Evolutionary conservation across 2,329 filamentous ascomycete species (phyloP).

Genomic region (Epichloe typhina): DNA sequence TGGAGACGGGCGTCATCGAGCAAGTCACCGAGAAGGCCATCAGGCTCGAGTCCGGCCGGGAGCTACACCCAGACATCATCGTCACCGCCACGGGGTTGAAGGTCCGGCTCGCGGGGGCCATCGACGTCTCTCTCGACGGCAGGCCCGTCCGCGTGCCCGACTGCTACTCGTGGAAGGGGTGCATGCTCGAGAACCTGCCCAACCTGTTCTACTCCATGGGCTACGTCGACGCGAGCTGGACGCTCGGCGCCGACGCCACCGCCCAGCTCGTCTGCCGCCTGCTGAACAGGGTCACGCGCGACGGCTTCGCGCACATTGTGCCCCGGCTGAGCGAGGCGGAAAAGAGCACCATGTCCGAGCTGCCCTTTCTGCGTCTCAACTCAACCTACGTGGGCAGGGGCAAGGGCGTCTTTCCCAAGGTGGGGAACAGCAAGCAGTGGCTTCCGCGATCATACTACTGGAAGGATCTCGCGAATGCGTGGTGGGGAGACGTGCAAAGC

Average conservation of each 20-base stretch:
- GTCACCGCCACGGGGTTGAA: conserved; percentile 53
- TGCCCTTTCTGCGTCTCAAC: conserved; percentile 5
- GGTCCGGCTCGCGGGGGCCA: conserved; percentile 40
- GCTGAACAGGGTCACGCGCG: neutral
- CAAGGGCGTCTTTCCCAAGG: conserved; percentile 1
- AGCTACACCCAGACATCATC: conserved; percentile 48
- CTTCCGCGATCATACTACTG: conserved; percentile 4
- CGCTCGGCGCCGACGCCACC: conserved; percentile 36
- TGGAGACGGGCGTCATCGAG: conserved; percentile 36
- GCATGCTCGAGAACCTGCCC: conserved; percentile 49
- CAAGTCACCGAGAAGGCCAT: conserved; percentile 32
- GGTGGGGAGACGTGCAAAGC: conserved; percentile 2
- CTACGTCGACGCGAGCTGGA: conserved; percentile 53
- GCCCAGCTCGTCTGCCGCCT: conserved; percentile 5
- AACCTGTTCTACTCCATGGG: conserved; percentile 47
- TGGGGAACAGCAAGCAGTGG: conserved; percentile 2
- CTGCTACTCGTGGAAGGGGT: conserved; percentile 45
- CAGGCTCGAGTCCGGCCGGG: conserved; percentile 27
- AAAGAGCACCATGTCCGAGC: neutral
- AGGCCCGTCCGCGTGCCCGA: conserved; percentile 27
- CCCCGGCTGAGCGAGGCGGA: conserved; percentile 1
- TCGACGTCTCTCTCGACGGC: conserved; percentile 38
- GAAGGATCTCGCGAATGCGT: conserved; percentile 4
- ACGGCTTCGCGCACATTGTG: neutral
- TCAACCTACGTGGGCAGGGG: conserved; percentile 3